Percentiles rank a stretch among this genome's conserved stretches.
phyloP scores from a whole-genome alignment of 1,284 basidiomycete genomes.

The Schizophyllum amplum region DNA sequence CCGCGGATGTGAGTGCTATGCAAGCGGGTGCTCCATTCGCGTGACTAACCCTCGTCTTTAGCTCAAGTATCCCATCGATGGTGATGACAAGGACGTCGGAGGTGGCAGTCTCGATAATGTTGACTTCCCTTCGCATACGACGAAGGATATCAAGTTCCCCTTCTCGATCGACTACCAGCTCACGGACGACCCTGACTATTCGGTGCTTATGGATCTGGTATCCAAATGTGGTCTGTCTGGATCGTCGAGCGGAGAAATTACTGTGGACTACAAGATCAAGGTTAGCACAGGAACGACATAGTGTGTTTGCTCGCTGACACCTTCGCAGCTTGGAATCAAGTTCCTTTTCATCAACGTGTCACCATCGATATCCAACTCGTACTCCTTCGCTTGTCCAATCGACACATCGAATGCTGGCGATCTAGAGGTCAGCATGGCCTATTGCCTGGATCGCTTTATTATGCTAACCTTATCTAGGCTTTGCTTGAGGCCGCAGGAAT shows the following conservation, averaged over 20 bases:
- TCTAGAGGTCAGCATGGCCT: constrained; percentile 25
- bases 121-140: constrained; percentile 54
- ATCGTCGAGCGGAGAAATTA: constrained; percentile 42
- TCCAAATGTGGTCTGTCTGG: constrained; percentile 59
- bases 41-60: constrained; percentile 17
- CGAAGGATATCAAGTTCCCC: constrained; percentile 78
- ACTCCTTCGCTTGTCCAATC: constrained; percentile 66
- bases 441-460: neutral
- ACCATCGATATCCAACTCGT: constrained; percentile 58
- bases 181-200: constrained; percentile 46
- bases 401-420: constrained; percentile 16
- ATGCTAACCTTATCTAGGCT: neutral
- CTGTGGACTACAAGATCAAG: constrained; percentile 63
- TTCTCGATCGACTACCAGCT: constrained; percentile 69
- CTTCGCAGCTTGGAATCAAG: constrained; percentile 45
- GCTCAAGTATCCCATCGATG: constrained; percentile 71
- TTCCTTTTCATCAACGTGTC: constrained; percentile 63
- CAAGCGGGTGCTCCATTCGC: neutral
- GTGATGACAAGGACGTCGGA: constrained; percentile 49
- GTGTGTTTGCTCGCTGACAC: neutral
- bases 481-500: neutral
- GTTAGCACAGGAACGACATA: too few relatives aligned
- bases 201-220: constrained; percentile 59
- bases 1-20: constrained; percentile 48
- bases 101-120: constrained; percentile 55